Evolutionary conservation across 176 grass and related monocot genomes (phyloP), one percentile per base, ranked within the genome.

Genomic region (Poa annua): DNA sequence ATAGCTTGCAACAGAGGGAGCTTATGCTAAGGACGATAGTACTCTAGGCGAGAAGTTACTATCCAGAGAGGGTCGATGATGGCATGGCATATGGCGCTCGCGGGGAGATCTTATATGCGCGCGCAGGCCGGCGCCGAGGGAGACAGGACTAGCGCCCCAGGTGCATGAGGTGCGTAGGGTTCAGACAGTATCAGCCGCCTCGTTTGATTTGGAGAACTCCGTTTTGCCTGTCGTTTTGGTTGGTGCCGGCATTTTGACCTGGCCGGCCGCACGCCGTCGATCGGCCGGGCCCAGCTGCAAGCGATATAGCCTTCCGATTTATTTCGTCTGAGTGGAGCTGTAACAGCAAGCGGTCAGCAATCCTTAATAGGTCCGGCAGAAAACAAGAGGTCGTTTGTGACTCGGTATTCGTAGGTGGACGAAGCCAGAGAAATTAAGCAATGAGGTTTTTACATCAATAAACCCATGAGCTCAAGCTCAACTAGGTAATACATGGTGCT

Each of bases 111-210:
- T 76, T 76, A 76, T 76, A 11, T 2, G 36, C 25, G 7, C 16
- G n/a, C 3, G 75, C 20, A 35, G 12, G 60, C 62, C 62, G 29
- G 62, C 62, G 35, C 17, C 61, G 59, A 47, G 16, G 39, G 29
- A 6, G 44, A 42, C 1, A 20, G 36, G 2, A 25, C 10, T 21
- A 10, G 20, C 11, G 20, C 11, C 10, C 0, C 53, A 75, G 57
- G 21, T 61, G 57, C 57, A 26, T 1, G 22, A 61, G 59, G 59
- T 12, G 29, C 59, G 59, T 62, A 62, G 24, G 25, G 56, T 13
- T 14, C 59, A 13, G 22, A 44, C 26, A 17, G 24, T 32, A 55
- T 74, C 86, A 47, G 45, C 45, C 80, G 86, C 74, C 86, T 17
- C 55, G 80, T 78, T 88, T 88, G 86, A 78, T 63, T 19, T 44